A percentile compares a stretch with the other conserved stretches of the same genome.
Evolutionary conservation across 345 rosid species (phyloP).

Genomic region (Lepidium didymum): DNA sequence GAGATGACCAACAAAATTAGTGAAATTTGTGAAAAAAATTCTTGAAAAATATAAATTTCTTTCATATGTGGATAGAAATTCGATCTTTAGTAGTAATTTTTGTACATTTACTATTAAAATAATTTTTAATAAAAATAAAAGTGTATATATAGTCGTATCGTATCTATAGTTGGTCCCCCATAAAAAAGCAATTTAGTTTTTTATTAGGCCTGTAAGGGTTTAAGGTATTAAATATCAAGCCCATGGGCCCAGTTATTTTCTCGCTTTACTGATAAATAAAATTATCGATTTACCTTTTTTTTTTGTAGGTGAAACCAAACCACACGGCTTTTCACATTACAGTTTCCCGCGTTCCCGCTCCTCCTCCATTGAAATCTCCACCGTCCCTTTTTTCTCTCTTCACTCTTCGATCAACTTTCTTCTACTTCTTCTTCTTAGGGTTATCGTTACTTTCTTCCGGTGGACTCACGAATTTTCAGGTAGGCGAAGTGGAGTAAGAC

Average conservation of each 20-base stretch:
- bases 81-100: too few relatives aligned
- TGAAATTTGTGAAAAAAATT: too few relatives aligned
- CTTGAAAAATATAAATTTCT: too few relatives aligned
- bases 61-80: too few relatives aligned
- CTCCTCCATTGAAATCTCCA: conserved; percentile 24
- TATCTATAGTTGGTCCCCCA: too few relatives aligned
- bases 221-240: background rate
- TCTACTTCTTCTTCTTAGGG: conserved; percentile 12
- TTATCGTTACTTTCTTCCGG: background rate
- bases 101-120: too few relatives aligned
- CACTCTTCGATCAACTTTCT: background rate
- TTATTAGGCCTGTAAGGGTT: background rate
- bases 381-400: background rate
- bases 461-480: background rate
- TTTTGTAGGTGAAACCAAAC: background rate
- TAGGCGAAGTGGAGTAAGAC: background rate
- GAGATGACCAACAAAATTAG: too few relatives aligned
- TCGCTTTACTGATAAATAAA: background rate
- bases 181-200: background rate
- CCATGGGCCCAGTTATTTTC: background rate
- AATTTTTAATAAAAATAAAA: too few relatives aligned
- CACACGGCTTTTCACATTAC: background rate
- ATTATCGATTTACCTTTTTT: background rate
- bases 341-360: conserved; percentile 28
- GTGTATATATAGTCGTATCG: too few relatives aligned